These are phyloP conservation scores for Talaromyces sp. DNA, from an alignment of 2,329 filamentous ascomycete species.

Conservation along the genomic window DNA sequence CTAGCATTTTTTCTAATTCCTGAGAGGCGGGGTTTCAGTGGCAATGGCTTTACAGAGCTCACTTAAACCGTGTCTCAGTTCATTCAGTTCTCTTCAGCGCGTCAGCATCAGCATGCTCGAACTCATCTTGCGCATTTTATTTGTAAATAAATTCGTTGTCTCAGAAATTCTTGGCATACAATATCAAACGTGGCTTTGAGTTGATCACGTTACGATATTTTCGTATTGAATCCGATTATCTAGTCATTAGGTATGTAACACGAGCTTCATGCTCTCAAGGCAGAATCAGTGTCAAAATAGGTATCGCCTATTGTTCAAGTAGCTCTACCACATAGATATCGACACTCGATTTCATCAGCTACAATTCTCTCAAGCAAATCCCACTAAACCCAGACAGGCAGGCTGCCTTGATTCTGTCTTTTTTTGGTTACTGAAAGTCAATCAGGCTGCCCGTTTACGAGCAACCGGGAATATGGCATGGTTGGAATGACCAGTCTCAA, in stretches of 20 bases:
- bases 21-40: not conserved
- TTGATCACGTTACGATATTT: not conserved
- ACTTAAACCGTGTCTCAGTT: not conserved
- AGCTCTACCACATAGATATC: not conserved
- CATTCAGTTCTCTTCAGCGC: not conserved
- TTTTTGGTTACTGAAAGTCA: not conserved
- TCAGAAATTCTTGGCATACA: not conserved
- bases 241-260: not conserved
- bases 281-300: not conserved
- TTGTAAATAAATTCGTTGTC: not conserved
- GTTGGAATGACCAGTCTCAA: not conserved
- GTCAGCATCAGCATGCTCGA: not conserved
- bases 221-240: not conserved
- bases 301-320: not conserved
- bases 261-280: not conserved
- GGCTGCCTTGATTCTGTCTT: not conserved
- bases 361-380: not conserved
- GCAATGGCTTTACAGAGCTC: not conserved
- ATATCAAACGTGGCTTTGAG: not conserved
- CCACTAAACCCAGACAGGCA: not conserved
- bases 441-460: not conserved
- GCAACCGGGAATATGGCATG: not conserved
- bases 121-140: not conserved
- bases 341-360: not conserved
- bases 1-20: not conserved